Evolutionary conservation across 192 early-diverging fungal species (phyloP).

Genomic region (Backusella psychrophila): DNA sequence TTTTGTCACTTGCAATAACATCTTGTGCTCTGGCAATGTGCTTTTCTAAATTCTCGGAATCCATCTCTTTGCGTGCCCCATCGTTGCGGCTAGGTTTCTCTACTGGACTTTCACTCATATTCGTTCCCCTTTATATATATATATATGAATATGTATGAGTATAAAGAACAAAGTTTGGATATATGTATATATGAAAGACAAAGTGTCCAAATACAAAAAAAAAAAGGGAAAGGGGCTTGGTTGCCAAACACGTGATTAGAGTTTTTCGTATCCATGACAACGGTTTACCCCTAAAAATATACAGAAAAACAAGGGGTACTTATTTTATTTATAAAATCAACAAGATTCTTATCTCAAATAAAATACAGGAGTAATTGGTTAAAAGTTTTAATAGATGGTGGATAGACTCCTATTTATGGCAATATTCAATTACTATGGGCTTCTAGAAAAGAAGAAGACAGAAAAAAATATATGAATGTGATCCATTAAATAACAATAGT

Average conservation of each 20-base stretch:
- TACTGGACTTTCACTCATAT: not conserved
- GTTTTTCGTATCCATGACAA: not conserved
- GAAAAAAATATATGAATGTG: no score
- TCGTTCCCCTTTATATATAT: not conserved
- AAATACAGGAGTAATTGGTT: not conserved
- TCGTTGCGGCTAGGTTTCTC: constrained; percentile 3
- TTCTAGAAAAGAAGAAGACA: not conserved
- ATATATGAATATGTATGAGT: not conserved
- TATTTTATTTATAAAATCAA: not conserved
- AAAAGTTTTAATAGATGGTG: no score
- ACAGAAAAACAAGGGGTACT: not conserved
- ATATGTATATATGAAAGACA: not conserved
- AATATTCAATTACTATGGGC: not conserved
- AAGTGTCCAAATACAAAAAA: not conserved
- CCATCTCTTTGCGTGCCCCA: constrained; percentile 26
- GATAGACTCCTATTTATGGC: not conserved
- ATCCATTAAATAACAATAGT: no score
- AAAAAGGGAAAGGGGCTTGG: not conserved
- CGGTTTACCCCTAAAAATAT: no score
- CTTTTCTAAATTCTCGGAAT: constrained; percentile 30
- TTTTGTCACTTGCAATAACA: constrained; percentile 60
- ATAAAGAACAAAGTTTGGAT: no score
- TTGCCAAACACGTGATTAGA: not conserved
- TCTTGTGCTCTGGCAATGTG: constrained; percentile 56
- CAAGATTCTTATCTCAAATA: not conserved